A percentile compares a stretch with the other conserved stretches of the same genome.
Conservation (phyloP, 202 grass and related monocot genomes). For the Panicum virgatum region DNA sequence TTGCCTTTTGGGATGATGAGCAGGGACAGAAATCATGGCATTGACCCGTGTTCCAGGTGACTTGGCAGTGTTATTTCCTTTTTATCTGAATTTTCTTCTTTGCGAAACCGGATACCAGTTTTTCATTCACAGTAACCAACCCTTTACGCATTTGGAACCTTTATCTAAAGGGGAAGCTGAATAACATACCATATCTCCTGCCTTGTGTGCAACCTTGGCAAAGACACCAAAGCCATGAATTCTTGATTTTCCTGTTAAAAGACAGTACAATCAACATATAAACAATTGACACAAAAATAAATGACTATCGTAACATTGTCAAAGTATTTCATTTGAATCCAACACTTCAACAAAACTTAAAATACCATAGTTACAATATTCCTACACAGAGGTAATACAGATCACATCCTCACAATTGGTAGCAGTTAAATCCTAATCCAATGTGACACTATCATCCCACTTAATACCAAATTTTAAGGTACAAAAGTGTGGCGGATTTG, state of each 20-base stretch:
- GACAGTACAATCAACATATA: neutral
- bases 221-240: slow-evolving; percentile 99
- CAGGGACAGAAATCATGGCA: neutral
- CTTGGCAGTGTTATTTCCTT: neutral
- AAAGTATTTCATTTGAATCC: slow-evolving; percentile 12
- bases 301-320: neutral
- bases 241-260: slow-evolving; percentile 89
- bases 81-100: neutral
- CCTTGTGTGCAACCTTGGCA: slow-evolving; percentile 88
- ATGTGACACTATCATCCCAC: neutral
- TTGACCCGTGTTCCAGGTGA: neutral
- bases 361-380: neutral
- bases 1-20: neutral
- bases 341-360: slow-evolving; percentile 17
- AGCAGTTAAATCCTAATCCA: slow-evolving; percentile 7
- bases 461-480: slow-evolving; percentile 21
- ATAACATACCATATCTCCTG: slow-evolving; percentile 90
- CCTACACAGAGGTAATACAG: neutral
- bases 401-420: slow-evolving; percentile 4
- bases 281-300: slow-evolving; percentile 22
- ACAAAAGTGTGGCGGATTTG: slow-evolving; percentile 20
- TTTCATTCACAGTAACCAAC: slow-evolving; percentile 13
- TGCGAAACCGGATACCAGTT: neutral
- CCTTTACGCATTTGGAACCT: slow-evolving; percentile 24
- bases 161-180: slow-evolving; percentile 28